Base-by-base conservation (phyloP, 768 basidiomycete genomes). In the Antrodiella citrinella region DNA sequence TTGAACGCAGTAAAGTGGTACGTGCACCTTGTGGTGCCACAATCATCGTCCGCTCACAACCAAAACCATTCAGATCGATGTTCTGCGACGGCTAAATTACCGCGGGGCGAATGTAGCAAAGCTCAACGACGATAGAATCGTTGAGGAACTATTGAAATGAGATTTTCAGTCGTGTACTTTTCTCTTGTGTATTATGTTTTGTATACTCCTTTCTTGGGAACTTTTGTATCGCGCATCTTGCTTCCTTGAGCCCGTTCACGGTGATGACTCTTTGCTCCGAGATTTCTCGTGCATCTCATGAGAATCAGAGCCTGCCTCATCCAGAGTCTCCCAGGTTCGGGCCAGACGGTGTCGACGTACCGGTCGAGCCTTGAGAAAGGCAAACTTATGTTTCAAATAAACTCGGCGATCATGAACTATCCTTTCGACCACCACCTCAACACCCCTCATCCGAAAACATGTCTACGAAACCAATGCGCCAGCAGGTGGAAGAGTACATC, bases 31-130 rank as follows among this genome's bases (percentile, higher is more conserved):
- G n/a, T n/a, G n/a, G n/a, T n/a, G n/a, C n/a, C n/a, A n/a, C n/a
- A n/a, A n/a, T n/a, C 40, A 21, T 13, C 22, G 7, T 2, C n/a
- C 13, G 20, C 21, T 49, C 25, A 35, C 55, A 50, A 19, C 47
- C 22, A 15, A 12, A 15, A 19, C 12, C 11, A 40, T 47, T 23
- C 48, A 93, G 90, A 89, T 94, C 53, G 91, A 92, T 61, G 86
- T 84, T n/a, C 75, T 95, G 53, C 78, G 86, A 56, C 75, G 89
- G 59, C 63, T 94, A 62, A 94, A 95, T 65, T 95, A 95, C 69
- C 81, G 91, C 22, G 82, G 92, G 21, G 70, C 79, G 15, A 93
- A 92, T 62, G 81, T 86, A 43, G 73, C 82, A 12, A 83, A 86
- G 66, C 86, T 91, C 65, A 67, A 78, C 39, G 89, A 91, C 59